phyloP scores from a whole-genome alignment of 2,329 filamentous ascomycete genomes.

The Pseudohalonectria lignicola region DNA sequence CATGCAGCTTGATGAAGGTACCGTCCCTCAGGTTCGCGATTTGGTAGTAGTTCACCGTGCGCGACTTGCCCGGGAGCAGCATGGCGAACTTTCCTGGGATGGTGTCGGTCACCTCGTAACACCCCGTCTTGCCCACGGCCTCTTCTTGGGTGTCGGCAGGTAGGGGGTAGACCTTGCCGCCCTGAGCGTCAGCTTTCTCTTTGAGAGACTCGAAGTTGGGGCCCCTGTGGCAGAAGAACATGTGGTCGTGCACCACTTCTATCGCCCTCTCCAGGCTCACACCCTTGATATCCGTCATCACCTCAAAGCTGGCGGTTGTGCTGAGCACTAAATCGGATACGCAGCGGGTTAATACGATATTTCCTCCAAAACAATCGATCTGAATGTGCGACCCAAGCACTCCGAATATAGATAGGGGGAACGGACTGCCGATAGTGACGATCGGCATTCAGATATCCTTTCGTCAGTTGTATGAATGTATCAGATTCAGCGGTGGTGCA shows the following conservation, averaged over 20 bases:
- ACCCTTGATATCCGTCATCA: neutral
- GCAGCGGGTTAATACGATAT: too few relatives aligned
- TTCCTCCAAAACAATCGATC: too few relatives aligned
- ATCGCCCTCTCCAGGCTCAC: neutral
- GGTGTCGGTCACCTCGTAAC: constrained; percentile 2
- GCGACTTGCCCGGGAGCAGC: constrained; percentile 1
- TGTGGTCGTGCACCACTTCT: constrained; percentile 1
- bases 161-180: neutral
- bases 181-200: neutral
- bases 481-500: too few relatives aligned
- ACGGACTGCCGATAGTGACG: too few relatives aligned
- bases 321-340: too few relatives aligned
- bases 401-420: too few relatives aligned
- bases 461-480: too few relatives aligned
- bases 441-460: too few relatives aligned
- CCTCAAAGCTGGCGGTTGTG: constrained; percentile 1
- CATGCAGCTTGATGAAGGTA: neutral
- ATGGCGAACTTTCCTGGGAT: neutral
- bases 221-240: neutral
- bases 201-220: neutral
- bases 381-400: too few relatives aligned
- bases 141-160: neutral
- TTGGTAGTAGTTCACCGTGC: constrained; percentile 2
- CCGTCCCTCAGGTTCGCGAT: constrained; percentile 1
- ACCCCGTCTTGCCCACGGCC: neutral